Evolutionary conservation across 148 eudicot species (phyloP), one percentile per base, ranked within the genome.

Genomic region (Vaccinium darrowii): DNA sequence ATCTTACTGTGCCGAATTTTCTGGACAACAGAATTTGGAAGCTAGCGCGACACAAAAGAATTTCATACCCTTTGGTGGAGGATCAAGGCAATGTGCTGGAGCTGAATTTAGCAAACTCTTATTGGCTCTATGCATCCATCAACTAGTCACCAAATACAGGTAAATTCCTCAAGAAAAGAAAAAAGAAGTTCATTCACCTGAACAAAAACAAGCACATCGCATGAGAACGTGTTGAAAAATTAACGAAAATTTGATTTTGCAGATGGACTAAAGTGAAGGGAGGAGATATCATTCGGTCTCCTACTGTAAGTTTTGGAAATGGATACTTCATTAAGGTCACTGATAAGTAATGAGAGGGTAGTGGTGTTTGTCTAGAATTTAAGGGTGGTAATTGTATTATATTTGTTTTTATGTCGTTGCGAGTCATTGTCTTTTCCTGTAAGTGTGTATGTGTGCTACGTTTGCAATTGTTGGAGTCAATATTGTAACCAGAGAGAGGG

Each of bases 41-140:
- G 12, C 74, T 23, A 27, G 12, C 25, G 15, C 13, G 30, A 69
- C 33, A 25, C 13, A 25, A 23, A 69, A 69, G 33, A 9, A 69
- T 69, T 69, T 69, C 74, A 69, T 23, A 23, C 13, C 74, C 33
- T 69, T 69, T 69, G 74, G 39, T 69, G 74, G 74, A 69, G 39
- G 74, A 69, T 10, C 13, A n/a, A 69, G 74, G 74, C 74, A n/a
- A 69, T 69, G 74, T 69, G 30, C 74, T 10, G 74, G 74, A 10
- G 30, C 74, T 23, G 74, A 69, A 8, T 69, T 33, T 27, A 69
- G 74, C 33, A 69, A 69, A 27, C 30, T 69, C 13, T 23, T 69
- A 23, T 7, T 69, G 74, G 12, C 74, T 27, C 4, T 27, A 3
- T 69, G 7, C 25, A 25, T 69, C 33, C 74, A 69, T 69, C 36